A percentile compares a stretch with the other conserved stretches of the same genome.
Evolutionary conservation across 108 stramenopile species (phyloP).

Genomic region (Skeletonema costatum): DNA sequence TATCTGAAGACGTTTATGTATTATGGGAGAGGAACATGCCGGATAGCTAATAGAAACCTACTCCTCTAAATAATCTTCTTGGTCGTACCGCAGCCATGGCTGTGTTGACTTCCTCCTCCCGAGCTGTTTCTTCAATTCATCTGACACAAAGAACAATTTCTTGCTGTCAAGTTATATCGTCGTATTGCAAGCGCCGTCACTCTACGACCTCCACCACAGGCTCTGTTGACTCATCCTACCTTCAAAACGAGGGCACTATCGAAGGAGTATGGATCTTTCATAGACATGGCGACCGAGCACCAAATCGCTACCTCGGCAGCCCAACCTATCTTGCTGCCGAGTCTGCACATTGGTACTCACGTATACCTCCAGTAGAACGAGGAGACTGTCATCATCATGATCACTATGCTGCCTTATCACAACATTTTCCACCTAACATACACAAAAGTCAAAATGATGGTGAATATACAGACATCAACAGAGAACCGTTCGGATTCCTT

Average conservation of each 20-base stretch:
- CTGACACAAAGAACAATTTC: not conserved
- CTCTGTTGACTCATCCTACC: not conserved
- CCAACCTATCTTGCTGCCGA: conserved; percentile 43
- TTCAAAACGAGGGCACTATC: conserved; percentile 52
- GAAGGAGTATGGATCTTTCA: conserved; percentile 75
- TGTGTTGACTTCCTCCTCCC: not conserved
- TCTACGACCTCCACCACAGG: not conserved
- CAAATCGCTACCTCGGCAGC: conserved; percentile 53
- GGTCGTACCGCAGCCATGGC: not conserved
- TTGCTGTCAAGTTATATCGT: not conserved
- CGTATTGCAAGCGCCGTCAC: not conserved
- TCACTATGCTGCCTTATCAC: conserved; percentile 29
- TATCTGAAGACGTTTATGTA: too few species aligned
- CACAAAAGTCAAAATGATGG: conserved; percentile 48
- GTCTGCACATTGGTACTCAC: conserved; percentile 57
- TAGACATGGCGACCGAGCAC: conserved; percentile 80
- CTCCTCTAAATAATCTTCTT: not conserved
- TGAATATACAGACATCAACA: conserved; percentile 39
- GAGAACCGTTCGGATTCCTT: conserved; percentile 70
- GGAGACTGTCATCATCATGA: conserved; percentile 13
- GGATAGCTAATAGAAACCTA: not conserved
- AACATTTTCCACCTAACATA: conserved; percentile 52
- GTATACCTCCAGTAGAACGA: conserved; percentile 44
- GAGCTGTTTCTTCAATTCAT: not conserved
- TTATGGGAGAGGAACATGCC: not conserved